These are phyloP conservation scores for Colletotrichum truncatum DNA, from an alignment of 2,329 filamentous ascomycete genomes.

Conservation along the genomic window DNA sequence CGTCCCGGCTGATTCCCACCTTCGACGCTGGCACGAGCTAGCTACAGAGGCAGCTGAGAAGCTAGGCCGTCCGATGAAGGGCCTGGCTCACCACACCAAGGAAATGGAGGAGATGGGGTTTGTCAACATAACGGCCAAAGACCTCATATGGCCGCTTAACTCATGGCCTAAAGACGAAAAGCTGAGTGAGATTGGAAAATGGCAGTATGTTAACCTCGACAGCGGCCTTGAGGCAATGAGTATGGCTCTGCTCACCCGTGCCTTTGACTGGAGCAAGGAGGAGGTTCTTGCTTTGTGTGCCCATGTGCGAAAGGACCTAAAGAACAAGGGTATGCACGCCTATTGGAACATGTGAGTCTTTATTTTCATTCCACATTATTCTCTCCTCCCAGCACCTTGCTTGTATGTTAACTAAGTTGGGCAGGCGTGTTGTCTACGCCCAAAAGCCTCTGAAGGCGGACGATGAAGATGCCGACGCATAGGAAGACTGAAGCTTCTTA, in stretches of 20 bases:
- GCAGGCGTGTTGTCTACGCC: too few species aligned
- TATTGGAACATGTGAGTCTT: slow-evolving; percentile 31
- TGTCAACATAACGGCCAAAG: neutral
- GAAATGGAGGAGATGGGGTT: slow-evolving; percentile 18
- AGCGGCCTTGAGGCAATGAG: slow-evolving; percentile 43
- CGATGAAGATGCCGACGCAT: too few species aligned
- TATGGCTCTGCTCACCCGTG: slow-evolving; percentile 46
- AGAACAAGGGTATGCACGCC: slow-evolving; percentile 34
- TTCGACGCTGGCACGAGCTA: slow-evolving; percentile 38
- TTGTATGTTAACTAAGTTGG: too few species aligned
- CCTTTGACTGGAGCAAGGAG: slow-evolving; percentile 43
- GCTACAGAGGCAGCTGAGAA: slow-evolving; percentile 41
- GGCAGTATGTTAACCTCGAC: slow-evolving; percentile 38
- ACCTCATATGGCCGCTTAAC: slow-evolving; percentile 28
- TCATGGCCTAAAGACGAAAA: slow-evolving; percentile 31
- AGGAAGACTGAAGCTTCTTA: too few species aligned
- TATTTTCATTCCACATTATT: too few species aligned
- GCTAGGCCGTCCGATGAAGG: slow-evolving; percentile 39
- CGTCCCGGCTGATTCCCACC: slow-evolving; percentile 37
- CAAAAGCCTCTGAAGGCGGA: too few species aligned
- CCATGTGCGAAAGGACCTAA: slow-evolving; percentile 34
- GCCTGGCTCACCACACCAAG: slow-evolving; percentile 36
- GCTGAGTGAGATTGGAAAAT: slow-evolving; percentile 21
- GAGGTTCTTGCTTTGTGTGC: slow-evolving; percentile 37
- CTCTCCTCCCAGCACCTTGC: too few species aligned